Percentiles rank a stretch among this genome's conserved stretches.
phyloP scores from a whole-genome alignment of 345 rosid species.

The Gossypium arboreum region DNA sequence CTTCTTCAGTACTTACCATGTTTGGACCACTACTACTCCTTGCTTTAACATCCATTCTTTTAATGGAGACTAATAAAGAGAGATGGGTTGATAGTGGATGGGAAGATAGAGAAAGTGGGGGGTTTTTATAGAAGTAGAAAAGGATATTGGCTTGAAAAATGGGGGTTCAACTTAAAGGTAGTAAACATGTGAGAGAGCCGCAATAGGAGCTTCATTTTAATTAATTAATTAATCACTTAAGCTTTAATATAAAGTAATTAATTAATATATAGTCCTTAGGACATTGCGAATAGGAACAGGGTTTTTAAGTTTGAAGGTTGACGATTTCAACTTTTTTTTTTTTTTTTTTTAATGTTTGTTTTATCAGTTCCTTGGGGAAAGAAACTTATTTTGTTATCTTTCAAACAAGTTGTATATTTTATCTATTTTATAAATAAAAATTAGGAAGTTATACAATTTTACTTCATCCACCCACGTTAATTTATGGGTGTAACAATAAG shows the following conservation, averaged over 20 bases:
- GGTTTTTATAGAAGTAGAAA: constrained; percentile 29
- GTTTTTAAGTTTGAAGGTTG: constrained; percentile 29
- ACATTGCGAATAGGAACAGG: constrained; percentile 17
- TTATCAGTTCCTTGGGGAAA: constrained; percentile 11
- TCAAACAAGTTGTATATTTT: background rate
- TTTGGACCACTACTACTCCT: constrained; percentile 26
- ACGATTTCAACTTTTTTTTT: constrained; percentile 33
- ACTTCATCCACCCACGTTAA: no score
- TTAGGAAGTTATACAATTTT: background rate
- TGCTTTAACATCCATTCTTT: constrained; percentile 49
- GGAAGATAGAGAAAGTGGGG: constrained; percentile 37
- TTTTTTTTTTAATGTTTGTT: background rate
- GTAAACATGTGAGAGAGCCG: constrained; percentile 24
- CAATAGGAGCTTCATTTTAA: constrained; percentile 25
- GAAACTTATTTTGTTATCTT: background rate
- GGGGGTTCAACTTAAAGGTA: background rate
- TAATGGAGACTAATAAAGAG: constrained; percentile 19
- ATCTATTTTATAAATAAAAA: background rate
- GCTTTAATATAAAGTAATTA: constrained; percentile 14
- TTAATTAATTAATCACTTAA: constrained; percentile 19
- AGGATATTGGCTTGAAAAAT: constrained; percentile 20
- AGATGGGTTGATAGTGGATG: constrained; percentile 9
- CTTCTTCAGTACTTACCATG: constrained; percentile 33
- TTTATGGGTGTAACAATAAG: no score
- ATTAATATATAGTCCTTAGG: no score